Percentiles rank a stretch among this genome's conserved stretches.
These are phyloP conservation scores for Candida broadrunensis DNA, from an alignment of 805 yeast species.

Conservation along the genomic window DNA sequence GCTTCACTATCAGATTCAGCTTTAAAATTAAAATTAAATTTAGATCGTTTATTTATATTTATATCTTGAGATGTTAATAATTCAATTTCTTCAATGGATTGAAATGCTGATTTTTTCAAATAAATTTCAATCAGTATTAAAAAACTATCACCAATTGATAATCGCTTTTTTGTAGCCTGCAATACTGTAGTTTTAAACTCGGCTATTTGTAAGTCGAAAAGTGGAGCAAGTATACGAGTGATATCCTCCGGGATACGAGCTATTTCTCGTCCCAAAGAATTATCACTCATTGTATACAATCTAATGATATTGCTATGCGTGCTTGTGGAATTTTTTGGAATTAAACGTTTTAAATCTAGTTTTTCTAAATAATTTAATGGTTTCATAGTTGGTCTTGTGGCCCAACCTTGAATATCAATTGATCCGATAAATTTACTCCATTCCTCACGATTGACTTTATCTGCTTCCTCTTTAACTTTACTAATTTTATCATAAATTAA, in stretches of 20 bases:
- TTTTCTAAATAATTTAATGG: slow-evolving; percentile 45
- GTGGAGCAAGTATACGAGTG: slow-evolving; percentile 63
- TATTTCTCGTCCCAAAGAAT: slow-evolving; percentile 47
- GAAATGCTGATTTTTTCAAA: slow-evolving; percentile 41
- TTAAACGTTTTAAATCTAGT: slow-evolving; percentile 34
- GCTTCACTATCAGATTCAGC: slow-evolving; percentile 56
- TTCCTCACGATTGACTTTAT: slow-evolving; percentile 5
- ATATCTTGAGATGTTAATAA: background rate
- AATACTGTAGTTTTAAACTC: slow-evolving; percentile 56
- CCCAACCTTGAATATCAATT: slow-evolving; percentile 62
- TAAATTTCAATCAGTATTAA: slow-evolving; percentile 67
- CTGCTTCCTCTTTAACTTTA: slow-evolving; percentile 6
- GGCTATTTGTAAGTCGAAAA: slow-evolving; percentile 55
- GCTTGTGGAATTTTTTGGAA: slow-evolving; percentile 21
- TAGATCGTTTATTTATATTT: slow-evolving; percentile 9
- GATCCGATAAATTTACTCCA: slow-evolving; percentile 57
- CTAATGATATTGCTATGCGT: slow-evolving; percentile 33
- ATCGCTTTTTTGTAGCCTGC: slow-evolving; percentile 48
- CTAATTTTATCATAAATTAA: slow-evolving; percentile 10
- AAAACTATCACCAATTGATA: slow-evolving; percentile 77
- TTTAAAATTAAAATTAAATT: slow-evolving; percentile 20
- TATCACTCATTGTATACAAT: slow-evolving; percentile 20
- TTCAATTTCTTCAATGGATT: slow-evolving; percentile 7
- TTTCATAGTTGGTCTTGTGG: slow-evolving; percentile 60
- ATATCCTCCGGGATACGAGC: slow-evolving; percentile 74